A percentile compares a stretch with the other conserved stretches of the same genome.
These are phyloP conservation scores for Fagopyrum homotropicum DNA, from an alignment of 148 eudicot genomes.

Conservation along the genomic window DNA sequence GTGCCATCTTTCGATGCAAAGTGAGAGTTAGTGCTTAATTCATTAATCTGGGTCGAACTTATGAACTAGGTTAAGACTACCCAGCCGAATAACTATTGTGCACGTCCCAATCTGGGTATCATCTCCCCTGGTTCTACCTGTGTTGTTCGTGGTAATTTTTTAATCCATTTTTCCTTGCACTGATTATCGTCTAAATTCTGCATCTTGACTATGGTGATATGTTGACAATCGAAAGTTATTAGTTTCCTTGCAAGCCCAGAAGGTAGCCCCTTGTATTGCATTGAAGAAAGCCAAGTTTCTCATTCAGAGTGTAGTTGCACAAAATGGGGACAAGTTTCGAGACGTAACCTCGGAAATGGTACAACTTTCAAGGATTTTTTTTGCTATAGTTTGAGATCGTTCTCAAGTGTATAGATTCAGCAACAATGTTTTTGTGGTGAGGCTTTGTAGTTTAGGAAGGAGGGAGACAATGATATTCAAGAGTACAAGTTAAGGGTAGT, in stretches of 20 bases:
- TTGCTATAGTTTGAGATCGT: neutral
- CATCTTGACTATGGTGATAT: neutral
- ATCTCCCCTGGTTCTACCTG: constrained; percentile 2
- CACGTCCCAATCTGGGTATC: neutral
- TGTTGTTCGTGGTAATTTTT: neutral
- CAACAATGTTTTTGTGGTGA: neutral
- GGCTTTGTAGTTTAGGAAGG: constrained; percentile 9
- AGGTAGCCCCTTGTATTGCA: neutral
- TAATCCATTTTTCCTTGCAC: neutral
- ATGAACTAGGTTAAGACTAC: constrained; percentile 3
- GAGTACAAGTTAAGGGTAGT: constrained; percentile 12
- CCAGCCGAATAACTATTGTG: constrained; percentile 6
- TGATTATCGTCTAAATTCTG: neutral
- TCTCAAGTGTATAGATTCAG: neutral
- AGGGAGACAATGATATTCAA: neutral
- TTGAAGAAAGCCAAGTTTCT: constrained; percentile 9
- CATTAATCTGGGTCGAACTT: neutral
- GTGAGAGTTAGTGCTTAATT: neutral
- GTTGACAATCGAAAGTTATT: neutral
- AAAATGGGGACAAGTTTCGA: neutral
- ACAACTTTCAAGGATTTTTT: neutral
- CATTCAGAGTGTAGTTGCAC: constrained; percentile 1
- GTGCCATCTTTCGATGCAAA: neutral
- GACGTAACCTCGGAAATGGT: constrained; percentile 10
- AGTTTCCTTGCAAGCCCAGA: constrained; percentile 4